Evolutionary conservation across 2,329 filamentous ascomycete species (phyloP).

Genomic region (Neofusicoccum cordaticola): DNA sequence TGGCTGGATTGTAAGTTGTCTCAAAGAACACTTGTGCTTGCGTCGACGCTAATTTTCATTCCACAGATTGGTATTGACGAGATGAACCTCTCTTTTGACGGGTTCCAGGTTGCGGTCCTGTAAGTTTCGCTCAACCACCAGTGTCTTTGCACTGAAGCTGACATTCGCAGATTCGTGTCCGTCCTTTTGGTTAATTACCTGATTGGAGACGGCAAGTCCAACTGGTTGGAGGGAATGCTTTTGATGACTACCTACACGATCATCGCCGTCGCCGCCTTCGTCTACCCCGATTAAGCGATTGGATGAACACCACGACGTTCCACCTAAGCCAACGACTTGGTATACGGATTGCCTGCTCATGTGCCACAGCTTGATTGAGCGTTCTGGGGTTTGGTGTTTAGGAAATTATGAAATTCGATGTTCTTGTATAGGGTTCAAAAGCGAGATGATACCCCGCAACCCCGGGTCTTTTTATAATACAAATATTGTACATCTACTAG

Average conservation of each 20-base stretch:
- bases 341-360: neutral
- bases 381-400: constrained; percentile 7
- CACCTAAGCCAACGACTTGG: neutral
- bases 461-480: constrained; percentile 5
- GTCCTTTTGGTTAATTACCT: constrained; percentile 61
- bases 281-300: constrained; percentile 32
- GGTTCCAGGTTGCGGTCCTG: constrained; percentile 71
- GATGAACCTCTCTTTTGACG: constrained; percentile 80
- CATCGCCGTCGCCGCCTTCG: constrained; percentile 60
- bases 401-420: neutral
- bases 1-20: constrained; percentile 50
- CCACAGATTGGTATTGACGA: constrained; percentile 49
- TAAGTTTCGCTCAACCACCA: constrained; percentile 54
- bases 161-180: constrained; percentile 47
- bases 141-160: constrained; percentile 44
- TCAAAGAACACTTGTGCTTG: neutral
- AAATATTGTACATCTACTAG: neutral
- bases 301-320: neutral
- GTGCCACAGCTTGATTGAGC: constrained; percentile 8
- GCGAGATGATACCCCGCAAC: neutral
- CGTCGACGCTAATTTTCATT: neutral
- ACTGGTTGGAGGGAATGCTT: constrained; percentile 60
- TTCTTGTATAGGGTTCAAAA: neutral
- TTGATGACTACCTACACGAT: constrained; percentile 61
- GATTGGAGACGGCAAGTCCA: constrained; percentile 58